Evolutionary conservation across 768 basidiomycete genomes (phyloP).

Genomic region (Arthromyces matolae): DNA sequence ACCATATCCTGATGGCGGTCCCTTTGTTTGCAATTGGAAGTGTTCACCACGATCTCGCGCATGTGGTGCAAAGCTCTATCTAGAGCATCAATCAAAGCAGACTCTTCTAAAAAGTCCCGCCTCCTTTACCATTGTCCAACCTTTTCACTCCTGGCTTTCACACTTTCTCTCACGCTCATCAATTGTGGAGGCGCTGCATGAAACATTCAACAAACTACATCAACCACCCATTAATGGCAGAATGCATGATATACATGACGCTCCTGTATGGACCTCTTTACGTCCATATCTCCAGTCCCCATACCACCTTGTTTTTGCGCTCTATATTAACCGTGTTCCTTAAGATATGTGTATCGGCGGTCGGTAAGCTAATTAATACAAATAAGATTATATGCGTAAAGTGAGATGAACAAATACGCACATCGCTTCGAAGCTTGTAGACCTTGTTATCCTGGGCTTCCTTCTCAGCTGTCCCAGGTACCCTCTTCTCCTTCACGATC

Average conservation of each 20-base stretch:
- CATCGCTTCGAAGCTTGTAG: neutral
- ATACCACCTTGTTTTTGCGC: conserved; percentile 5
- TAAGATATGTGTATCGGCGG: too few relatives aligned
- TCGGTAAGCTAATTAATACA: too few relatives aligned
- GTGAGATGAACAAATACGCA: neutral
- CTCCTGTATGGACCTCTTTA: conserved; percentile 1
- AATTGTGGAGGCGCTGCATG: conserved; percentile 3
- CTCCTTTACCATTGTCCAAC: neutral
- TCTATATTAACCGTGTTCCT: conserved; percentile 5
- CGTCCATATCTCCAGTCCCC: neutral
- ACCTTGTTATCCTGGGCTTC: neutral
- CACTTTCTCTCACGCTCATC: conserved; percentile 1
- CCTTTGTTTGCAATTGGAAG: neutral
- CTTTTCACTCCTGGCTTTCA: conserved; percentile 3
- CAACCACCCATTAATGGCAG: neutral
- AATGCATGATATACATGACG: conserved; percentile 10
- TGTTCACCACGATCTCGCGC: neutral
- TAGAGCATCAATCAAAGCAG: neutral
- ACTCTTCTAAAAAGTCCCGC: neutral
- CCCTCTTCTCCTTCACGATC: neutral
- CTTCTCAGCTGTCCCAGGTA: neutral
- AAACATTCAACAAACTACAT: conserved; percentile 8
- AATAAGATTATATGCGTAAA: conserved; percentile 2
- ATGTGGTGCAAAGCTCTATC: conserved; percentile 1
- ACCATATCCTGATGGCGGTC: neutral